phyloP scores from a whole-genome alignment of 2,329 filamentous ascomycete species.

The Diaporthe capsici region DNA sequence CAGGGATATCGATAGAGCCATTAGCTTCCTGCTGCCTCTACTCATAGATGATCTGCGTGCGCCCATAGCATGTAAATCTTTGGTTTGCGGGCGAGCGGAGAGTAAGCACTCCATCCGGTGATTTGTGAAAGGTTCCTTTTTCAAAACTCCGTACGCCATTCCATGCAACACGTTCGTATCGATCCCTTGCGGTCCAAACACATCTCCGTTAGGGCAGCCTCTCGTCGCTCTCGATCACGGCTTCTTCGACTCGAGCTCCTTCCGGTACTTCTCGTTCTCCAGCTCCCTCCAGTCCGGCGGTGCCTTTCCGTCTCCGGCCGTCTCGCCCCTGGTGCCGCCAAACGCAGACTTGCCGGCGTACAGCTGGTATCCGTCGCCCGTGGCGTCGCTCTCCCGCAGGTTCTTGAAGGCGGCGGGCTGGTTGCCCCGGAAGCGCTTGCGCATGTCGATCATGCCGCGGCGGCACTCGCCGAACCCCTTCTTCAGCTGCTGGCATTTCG shows the following conservation, averaged over 20 bases:
- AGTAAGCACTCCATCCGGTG: background rate
- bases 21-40: background rate
- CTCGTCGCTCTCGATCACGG: conserved; percentile 17
- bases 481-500: conserved; percentile 91
- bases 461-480: conserved; percentile 96
- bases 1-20: background rate
- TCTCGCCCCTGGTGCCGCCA: conserved; percentile 72
- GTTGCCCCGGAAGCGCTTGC: conserved; percentile 97
- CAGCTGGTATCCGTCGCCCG: conserved; percentile 75
- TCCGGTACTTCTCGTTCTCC: conserved; percentile 73
- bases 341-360: conserved; percentile 85
- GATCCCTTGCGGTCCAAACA: background rate
- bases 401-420: conserved; percentile 80
- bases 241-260: conserved; percentile 51
- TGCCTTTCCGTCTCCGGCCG: conserved; percentile 76
- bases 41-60: background rate
- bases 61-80: background rate
- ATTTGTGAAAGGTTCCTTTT: background rate
- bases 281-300: conserved; percentile 74
- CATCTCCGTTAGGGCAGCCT: background rate
- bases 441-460: conserved; percentile 97
- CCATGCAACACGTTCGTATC: background rate
- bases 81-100: background rate
- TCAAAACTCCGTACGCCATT: conserved; percentile 13
- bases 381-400: conserved; percentile 72